phyloP scores from a whole-genome alignment of 2,329 filamentous ascomycete genomes.

The Trichoderma endophyticum region DNA sequence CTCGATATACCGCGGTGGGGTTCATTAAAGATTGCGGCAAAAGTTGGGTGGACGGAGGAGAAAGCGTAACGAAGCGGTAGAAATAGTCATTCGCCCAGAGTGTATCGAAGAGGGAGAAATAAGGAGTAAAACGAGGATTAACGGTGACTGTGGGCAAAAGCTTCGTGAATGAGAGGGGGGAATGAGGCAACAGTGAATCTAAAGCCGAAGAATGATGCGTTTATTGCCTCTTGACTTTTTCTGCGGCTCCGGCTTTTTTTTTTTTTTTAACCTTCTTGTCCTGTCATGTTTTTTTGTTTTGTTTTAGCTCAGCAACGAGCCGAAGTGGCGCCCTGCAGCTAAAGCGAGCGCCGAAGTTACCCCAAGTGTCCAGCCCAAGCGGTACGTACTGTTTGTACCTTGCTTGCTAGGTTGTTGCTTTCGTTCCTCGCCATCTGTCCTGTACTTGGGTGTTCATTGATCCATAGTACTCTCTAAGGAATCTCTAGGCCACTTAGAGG shows the following conservation, averaged over 20 bases:
- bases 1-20: neutral
- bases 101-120: neutral
- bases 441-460: no score
- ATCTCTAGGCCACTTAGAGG: neutral
- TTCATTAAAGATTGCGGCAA: neutral
- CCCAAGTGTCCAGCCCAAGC: neutral
- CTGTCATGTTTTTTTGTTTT: neutral
- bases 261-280: neutral
- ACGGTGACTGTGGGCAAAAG: neutral
- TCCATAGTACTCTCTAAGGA: no score
- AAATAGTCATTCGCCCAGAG: neutral
- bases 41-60: no score
- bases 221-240: conserved; percentile 9
- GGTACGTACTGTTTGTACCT: neutral
- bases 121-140: neutral
- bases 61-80: neutral
- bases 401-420: neutral
- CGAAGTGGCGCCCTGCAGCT: neutral
- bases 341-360: neutral
- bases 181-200: neutral
- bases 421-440: neutral
- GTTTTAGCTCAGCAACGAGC: neutral
- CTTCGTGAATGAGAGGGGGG: neutral
- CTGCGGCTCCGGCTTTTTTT: neutral
- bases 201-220: neutral